Base-by-base conservation (phyloP, 345 rosid genomes). In the Dovyalis caffra region DNA sequence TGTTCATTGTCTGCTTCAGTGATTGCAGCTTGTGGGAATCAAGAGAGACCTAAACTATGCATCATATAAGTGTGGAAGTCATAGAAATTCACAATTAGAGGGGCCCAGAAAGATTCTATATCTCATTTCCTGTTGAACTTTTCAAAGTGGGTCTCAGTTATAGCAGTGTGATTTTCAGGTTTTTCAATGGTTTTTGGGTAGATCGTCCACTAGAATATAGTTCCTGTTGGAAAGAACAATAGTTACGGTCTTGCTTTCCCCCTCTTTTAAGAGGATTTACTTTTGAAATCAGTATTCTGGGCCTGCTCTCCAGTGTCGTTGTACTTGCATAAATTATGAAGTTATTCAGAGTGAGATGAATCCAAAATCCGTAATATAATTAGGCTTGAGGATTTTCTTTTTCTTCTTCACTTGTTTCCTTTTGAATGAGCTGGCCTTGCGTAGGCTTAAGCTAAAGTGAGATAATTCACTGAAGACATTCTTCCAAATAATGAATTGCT, bases 1-100 rank as follows among this genome's bases (percentile, higher is more conserved):
- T 83, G 74, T 75, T 84, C 89, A 47, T 77, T 78, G 20, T 77
- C 72, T 32, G 81, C 78, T 76, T 82, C 90, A 68, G 85, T 71
- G 75, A 74, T 79, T 58, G 73, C 87, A 66, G 88, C 73, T 74
- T 72, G 76, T 43, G 83, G 80, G 61, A 87, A 84, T 21, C 69
- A 77, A 73, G 88, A 83, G 72, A 82, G 76, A 63, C 74, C 74
- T 74, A 85, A 75, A 62, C 70, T 78, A 62, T 60, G 81, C 79
- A 78, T 80, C 65, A 60, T 70, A 33, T 78, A 71, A 69, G 63
- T 71, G 57, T 31, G 29, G 25, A 71, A 76, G 9, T 61, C 63
- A 43, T 28, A 70, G 61, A 38, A 18, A 18, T 9, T 64, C 45
- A 64, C 25, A 33, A 64, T 34, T 16, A 34, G 8, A 34, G 23